Evolutionary conservation across 257 asterid species (phyloP).

Genomic region (Plantago major): DNA sequence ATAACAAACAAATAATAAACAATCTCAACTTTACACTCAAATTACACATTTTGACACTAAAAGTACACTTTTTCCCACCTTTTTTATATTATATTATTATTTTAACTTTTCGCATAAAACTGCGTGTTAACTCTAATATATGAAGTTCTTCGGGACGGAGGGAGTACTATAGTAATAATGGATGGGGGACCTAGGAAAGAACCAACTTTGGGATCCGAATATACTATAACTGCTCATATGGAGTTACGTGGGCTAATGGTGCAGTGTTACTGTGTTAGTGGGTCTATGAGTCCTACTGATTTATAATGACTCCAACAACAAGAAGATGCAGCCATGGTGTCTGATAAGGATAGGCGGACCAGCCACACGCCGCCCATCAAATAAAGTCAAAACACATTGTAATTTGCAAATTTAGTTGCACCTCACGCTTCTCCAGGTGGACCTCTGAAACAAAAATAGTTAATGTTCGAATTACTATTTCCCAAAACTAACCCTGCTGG

Average conservation of each 20-base stretch:
- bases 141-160: no score
- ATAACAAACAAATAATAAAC: no score
- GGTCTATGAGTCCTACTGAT: constrained; percentile 12
- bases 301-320: constrained; percentile 22
- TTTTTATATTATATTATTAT: no score
- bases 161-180: neutral
- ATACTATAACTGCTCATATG: constrained; percentile 13
- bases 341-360: constrained; percentile 38
- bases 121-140: no score
- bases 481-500: constrained; percentile 17
- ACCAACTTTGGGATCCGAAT: constrained; percentile 38
- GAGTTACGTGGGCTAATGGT: neutral
- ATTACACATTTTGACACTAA: no score
- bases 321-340: constrained; percentile 35
- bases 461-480: constrained; percentile 16
- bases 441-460: constrained; percentile 8
- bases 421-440: constrained; percentile 57
- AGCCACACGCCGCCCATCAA: constrained; percentile 42
- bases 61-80: no score
- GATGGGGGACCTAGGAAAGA: constrained; percentile 4
- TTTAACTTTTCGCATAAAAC: no score
- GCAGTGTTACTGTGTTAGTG: constrained; percentile 15
- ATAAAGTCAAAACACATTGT: constrained; percentile 23
- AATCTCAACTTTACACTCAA: no score
- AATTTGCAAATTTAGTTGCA: constrained; percentile 20